Percentiles rank a stretch among this genome's conserved stretches.
Conservation (phyloP, 805 yeast genomes). For the Candida quercuum region DNA sequence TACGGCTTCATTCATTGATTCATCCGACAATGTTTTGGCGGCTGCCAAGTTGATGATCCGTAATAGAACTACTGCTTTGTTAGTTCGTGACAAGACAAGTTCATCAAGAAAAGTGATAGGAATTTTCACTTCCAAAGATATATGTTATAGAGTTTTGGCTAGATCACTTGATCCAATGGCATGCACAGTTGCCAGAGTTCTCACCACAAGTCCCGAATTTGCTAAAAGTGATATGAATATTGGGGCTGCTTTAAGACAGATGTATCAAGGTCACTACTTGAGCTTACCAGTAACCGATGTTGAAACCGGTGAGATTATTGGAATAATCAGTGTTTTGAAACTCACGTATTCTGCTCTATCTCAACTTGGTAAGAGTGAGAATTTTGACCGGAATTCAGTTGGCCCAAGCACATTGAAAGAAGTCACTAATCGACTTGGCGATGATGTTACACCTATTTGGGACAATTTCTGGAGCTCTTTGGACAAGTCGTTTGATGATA, state of each 20-base stretch:
- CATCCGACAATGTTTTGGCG: constrained; percentile 29
- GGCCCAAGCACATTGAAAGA: constrained; percentile 17
- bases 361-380: constrained; percentile 26
- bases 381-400: constrained; percentile 16
- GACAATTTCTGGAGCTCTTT: constrained; percentile 28
- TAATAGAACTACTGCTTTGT: constrained; percentile 35
- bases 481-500: constrained; percentile 25
- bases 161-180: constrained; percentile 29
- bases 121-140: constrained; percentile 41
- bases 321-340: constrained; percentile 39
- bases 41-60: constrained; percentile 37
- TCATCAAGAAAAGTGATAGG: constrained; percentile 34
- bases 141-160: constrained; percentile 37
- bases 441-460: constrained; percentile 23
- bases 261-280: constrained; percentile 42
- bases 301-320: constrained; percentile 25
- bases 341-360: constrained; percentile 35
- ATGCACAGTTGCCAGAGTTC: constrained; percentile 35
- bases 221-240: constrained; percentile 34
- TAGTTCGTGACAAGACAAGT: constrained; percentile 31
- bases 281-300: constrained; percentile 36
- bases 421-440: constrained; percentile 19
- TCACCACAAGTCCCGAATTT: constrained; percentile 42
- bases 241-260: constrained; percentile 38
- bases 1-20: constrained; percentile 30